Percentiles rank a stretch among this genome's conserved stretches.
These are phyloP conservation scores for Penicillium soppii DNA, from an alignment of 495 filamentous ascomycete genomes.

Conservation along the genomic window DNA sequence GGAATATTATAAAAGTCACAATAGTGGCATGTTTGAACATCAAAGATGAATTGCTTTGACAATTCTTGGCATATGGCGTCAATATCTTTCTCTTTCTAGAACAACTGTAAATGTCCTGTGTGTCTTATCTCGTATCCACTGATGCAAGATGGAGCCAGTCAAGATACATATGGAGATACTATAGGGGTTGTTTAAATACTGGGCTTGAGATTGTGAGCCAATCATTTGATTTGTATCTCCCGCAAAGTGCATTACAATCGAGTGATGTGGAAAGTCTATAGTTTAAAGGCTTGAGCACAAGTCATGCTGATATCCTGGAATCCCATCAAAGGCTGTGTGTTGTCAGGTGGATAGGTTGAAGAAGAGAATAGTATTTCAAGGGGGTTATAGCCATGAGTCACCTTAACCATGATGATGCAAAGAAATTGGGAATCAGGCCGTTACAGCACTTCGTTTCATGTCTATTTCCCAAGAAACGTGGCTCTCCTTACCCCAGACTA, in stretches of 20 bases:
- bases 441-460: too few species aligned
- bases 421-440: too few species aligned
- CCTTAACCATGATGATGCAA: too few species aligned
- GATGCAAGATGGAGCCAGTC: not conserved
- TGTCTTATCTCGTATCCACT: not conserved
- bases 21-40: not conserved
- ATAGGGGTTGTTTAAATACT: not conserved
- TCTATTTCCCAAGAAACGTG: too few species aligned
- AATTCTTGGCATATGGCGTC: not conserved
- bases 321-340: not conserved
- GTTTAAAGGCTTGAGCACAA: not conserved
- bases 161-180: not conserved
- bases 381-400: too few species aligned
- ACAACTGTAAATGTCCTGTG: not conserved
- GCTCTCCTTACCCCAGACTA: conserved; percentile 3
- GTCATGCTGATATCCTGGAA: too few species aligned
- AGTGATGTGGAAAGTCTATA: not conserved
- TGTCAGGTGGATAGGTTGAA: too few species aligned
- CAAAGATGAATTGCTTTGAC: not conserved
- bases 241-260: too few species aligned
- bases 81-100: not conserved
- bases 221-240: not conserved
- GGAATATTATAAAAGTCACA: conserved; percentile 19
- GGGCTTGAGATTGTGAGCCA: too few species aligned
- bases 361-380: too few species aligned